Conservation (phyloP, 1,284 basidiomycete species). For the Microbotryum intermedium region DNA sequence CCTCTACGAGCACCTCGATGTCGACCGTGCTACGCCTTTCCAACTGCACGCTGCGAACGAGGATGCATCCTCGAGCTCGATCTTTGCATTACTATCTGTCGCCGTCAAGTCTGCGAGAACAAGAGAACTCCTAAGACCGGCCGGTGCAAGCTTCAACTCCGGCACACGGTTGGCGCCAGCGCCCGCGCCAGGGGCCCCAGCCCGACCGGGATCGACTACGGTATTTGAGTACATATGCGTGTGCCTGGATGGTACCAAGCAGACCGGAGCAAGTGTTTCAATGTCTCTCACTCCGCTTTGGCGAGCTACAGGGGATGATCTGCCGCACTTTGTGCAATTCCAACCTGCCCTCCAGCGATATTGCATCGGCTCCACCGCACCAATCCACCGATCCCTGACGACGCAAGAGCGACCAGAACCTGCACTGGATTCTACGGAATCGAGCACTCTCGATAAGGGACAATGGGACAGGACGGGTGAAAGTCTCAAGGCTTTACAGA, state of each 20-base stretch:
- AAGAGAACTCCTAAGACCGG: neutral
- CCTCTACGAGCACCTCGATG: conserved; percentile 33
- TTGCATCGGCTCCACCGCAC: conserved; percentile 52
- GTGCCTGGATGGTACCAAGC: conserved; percentile 5
- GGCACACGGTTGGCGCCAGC: too few species aligned
- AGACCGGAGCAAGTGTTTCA: conserved; percentile 36
- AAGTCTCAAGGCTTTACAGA: conserved; percentile 56
- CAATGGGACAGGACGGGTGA: conserved; percentile 47
- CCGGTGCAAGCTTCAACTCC: neutral
- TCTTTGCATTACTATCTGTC: conserved; percentile 26
- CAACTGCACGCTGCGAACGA: conserved; percentile 43
- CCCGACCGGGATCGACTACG: conserved; percentile 9
- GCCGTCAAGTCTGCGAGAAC: conserved; percentile 28
- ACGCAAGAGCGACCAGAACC: too few species aligned
- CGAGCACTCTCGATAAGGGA: too few species aligned
- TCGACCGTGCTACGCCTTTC: conserved; percentile 45
- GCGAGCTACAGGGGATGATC: conserved; percentile 59
- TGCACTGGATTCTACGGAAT: too few species aligned
- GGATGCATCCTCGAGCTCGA: conserved; percentile 7
- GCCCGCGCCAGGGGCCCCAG: conserved; percentile 1
- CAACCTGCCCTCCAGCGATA: conserved; percentile 46
- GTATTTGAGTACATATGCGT: conserved; percentile 10
- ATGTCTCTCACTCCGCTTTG: conserved; percentile 48
- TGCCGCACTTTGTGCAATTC: conserved; percentile 57
- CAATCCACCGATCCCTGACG: conserved; percentile 39